Conservation (phyloP, 2,329 filamentous ascomycete species). For the Mycocentrospora acerina region DNA sequence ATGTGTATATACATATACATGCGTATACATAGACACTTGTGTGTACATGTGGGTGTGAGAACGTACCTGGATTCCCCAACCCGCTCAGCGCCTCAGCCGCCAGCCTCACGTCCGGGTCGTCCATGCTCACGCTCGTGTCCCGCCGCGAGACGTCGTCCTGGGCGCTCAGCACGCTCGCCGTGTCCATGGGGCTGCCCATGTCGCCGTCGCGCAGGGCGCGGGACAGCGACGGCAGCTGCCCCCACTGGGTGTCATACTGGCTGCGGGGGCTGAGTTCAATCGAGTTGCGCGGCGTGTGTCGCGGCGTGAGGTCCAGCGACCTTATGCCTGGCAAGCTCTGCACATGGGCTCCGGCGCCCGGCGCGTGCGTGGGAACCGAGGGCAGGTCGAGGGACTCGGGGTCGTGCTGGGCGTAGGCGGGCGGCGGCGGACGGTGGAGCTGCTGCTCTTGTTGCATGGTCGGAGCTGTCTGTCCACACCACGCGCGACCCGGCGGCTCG, state of each 20-base stretch:
- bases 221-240: slow-evolving; percentile 26
- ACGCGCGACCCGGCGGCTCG: too few species aligned
- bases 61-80: slow-evolving; percentile 51
- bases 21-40: not conserved
- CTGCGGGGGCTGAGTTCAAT: slow-evolving; percentile 40
- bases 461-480: not conserved
- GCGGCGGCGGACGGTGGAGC: slow-evolving; percentile 44
- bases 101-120: slow-evolving; percentile 51
- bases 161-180: slow-evolving; percentile 46
- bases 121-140: slow-evolving; percentile 49
- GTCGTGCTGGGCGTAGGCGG: slow-evolving; percentile 47
- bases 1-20: too few species aligned
- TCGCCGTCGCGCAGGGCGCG: slow-evolving; percentile 28
- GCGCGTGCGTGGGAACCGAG: slow-evolving; percentile 44
- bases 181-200: slow-evolving; percentile 48
- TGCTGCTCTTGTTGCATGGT: slow-evolving; percentile 35
- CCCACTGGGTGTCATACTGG: slow-evolving; percentile 26
- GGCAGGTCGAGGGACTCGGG: slow-evolving; percentile 44
- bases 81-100: slow-evolving; percentile 54
- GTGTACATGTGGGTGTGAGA: not conserved
- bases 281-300: slow-evolving; percentile 27
- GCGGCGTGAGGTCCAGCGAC: slow-evolving; percentile 43
- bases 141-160: slow-evolving; percentile 38
- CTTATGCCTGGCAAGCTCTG: slow-evolving; percentile 47
- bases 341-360: slow-evolving; percentile 20